Evolutionary conservation across 1,284 basidiomycete species (phyloP).

Genomic region (Ganoderma meredithae): DNA sequence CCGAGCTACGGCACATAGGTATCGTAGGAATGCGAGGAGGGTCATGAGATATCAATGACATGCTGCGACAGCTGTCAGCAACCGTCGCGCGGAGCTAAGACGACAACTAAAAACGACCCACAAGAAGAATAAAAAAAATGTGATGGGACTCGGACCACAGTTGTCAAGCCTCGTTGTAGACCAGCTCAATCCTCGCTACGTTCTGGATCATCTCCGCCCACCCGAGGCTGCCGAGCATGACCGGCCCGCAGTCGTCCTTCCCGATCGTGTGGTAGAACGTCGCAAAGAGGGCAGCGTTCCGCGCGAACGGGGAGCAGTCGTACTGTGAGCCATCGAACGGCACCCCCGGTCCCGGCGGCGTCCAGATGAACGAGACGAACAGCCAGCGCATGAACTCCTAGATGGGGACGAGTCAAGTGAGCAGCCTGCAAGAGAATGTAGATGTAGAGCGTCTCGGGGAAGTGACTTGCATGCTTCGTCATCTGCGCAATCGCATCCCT

Average conservation of each 20-base stretch:
- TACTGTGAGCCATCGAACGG: constrained; percentile 14
- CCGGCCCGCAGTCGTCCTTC: constrained; percentile 18
- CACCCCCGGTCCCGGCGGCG: constrained; percentile 12
- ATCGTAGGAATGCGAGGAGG: too few species aligned
- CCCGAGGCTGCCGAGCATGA: constrained; percentile 21
- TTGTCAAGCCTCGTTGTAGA: constrained; percentile 16
- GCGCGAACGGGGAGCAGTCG: constrained; percentile 17
- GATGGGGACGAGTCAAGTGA: too few species aligned
- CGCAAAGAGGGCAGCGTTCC: constrained; percentile 16
- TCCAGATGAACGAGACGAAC: constrained; percentile 18
- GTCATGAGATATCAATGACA: too few species aligned
- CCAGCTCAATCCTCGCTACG: constrained; percentile 19
- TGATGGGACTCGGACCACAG: too few species aligned
- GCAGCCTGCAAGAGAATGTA: too few species aligned
- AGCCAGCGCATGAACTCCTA: constrained; percentile 21
- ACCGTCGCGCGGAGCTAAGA: too few species aligned
- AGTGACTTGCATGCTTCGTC: too few species aligned
- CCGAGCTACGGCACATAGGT: too few species aligned
- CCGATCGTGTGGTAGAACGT: constrained; percentile 21
- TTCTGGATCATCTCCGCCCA: constrained; percentile 23
- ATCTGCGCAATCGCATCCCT: constrained; percentile 18
- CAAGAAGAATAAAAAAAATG: too few species aligned
- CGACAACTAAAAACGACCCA: too few species aligned
- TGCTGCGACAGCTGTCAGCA: too few species aligned
- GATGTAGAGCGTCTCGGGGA: too few species aligned